A percentile compares a stretch with the other conserved stretches of the same genome.
Conservation (phyloP, 148 eudicot genomes). For the Rhododendron simsii region DNA sequence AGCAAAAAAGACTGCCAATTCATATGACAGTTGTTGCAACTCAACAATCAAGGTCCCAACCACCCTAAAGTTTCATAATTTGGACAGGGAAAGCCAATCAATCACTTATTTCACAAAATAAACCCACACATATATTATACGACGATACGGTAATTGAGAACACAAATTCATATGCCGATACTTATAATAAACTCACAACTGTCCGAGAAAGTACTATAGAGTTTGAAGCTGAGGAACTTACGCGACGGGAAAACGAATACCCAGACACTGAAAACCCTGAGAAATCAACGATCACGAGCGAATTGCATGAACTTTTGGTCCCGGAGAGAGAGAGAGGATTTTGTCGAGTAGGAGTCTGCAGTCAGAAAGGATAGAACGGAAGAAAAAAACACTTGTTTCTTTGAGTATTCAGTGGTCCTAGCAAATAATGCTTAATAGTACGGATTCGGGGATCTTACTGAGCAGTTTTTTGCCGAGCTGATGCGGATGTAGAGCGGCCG, state of each 20-base stretch:
- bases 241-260: not conserved
- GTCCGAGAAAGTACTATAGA: not conserved
- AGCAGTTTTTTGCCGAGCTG: no score
- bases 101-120: not conserved
- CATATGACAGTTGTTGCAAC: not conserved
- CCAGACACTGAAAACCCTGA: constrained; percentile 1
- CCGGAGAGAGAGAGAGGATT: not conserved
- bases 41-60: not conserved
- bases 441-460: no score
- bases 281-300: not conserved
- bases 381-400: not conserved
- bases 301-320: not conserved
- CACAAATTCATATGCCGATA: not conserved
- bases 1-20: not conserved
- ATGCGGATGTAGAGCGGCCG: no score
- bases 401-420: no score
- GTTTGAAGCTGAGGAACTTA: not conserved
- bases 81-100: not conserved
- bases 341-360: not conserved
- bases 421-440: no score
- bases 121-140: not conserved
- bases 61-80: not conserved
- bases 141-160: not conserved
- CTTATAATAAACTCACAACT: not conserved
- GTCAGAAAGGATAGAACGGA: constrained; percentile 16